Evolutionary conservation across 129 eudicot genomes (phyloP).

Genomic region (Gnaphalium uliginosum): DNA sequence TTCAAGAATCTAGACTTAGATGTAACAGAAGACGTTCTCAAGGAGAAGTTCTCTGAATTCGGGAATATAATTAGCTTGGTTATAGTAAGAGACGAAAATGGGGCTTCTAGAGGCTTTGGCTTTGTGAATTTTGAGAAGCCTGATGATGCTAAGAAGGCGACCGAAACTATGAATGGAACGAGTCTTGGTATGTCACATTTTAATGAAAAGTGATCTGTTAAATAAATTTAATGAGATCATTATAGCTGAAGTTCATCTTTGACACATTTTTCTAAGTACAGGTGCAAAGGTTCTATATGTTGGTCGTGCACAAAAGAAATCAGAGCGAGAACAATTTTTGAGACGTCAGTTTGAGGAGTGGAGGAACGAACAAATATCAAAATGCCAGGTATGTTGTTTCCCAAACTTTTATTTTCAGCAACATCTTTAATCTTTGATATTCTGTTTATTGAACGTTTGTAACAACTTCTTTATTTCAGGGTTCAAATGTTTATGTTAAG

Average conservation of each 20-base stretch:
- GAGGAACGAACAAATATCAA: slow-evolving; percentile 64
- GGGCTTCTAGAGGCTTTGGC: slow-evolving; percentile 83
- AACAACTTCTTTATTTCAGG: slow-evolving; percentile 38
- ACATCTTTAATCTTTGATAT: neutral
- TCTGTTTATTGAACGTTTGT: neutral
- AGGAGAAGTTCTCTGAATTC: slow-evolving; percentile 57
- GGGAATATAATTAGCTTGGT: slow-evolving; percentile 77
- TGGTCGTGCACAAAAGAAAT: slow-evolving; percentile 86
- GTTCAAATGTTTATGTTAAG: slow-evolving; percentile 82
- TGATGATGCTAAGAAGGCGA: slow-evolving; percentile 66
- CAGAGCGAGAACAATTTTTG: slow-evolving; percentile 74
- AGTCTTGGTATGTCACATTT: slow-evolving; percentile 49
- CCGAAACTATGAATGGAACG: slow-evolving; percentile 66
- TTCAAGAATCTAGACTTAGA: slow-evolving; percentile 72
- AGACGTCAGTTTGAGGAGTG: slow-evolving; percentile 70
- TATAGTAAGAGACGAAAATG: slow-evolving; percentile 66
- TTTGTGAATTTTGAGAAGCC: slow-evolving; percentile 82
- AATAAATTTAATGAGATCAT: neutral
- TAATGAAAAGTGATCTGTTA: slow-evolving; percentile 8
- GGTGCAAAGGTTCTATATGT: slow-evolving; percentile 81
- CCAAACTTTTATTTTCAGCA: neutral
- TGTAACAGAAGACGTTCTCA: slow-evolving; percentile 60
- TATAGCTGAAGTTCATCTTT: too few relatives aligned
- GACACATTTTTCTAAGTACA: slow-evolving; percentile 20
- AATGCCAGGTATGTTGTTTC: slow-evolving; percentile 53